Evolutionary conservation across 768 basidiomycete genomes (phyloP), one percentile per base, ranked within the genome.

Genomic region (Cyclocybe cylindracea): DNA sequence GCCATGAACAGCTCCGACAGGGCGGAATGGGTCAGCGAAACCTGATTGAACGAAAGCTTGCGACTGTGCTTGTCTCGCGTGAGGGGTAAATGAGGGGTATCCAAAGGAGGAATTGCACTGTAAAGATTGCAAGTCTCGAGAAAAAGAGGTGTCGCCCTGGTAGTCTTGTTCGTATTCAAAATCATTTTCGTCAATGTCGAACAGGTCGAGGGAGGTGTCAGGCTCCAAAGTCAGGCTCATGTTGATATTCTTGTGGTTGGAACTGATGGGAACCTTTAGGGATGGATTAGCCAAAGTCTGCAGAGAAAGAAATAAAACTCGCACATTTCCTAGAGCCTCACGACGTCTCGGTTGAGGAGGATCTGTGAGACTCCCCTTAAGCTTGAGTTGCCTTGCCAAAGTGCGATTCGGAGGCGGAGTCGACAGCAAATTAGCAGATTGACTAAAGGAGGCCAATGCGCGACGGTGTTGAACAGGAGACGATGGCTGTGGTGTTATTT

Each of bases 121-220:
- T 44, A 67, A 66, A 14, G 62, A 56, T 46, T 62, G 66, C 35
- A 69, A 56, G 54, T 67, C 64, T 33, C 70, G 63, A 62, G 72
- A 69, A 65, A 71, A 71, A 47, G 68, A 73, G 48, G 74, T 67
- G 41, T 73, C 67, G 24, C 62, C 59, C 45, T 58, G 60, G 53
- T 67, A 67, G n/a, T 76, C 72, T 40, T 70, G 66, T 43, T 77
- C 75, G 50, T 74, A 71, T 61, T 84, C 83, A 59, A 80, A 79
- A 51, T 83, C 82, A 61, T 85, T 83, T 66, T 89, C 88, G 59
- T 87, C 83, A 55, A 90, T 89, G 61, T 89, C 85, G 63, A 87
- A 89, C 50, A 89, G 71, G 35, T 87, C 80, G 38, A 77, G 58
- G 60, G 75, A 71, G 61, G 77, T 70, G 59, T 77, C 78, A 62